These are phyloP conservation scores for Didymella pinodella DNA, from an alignment of 2,329 filamentous ascomycete species.

Conservation along the genomic window DNA sequence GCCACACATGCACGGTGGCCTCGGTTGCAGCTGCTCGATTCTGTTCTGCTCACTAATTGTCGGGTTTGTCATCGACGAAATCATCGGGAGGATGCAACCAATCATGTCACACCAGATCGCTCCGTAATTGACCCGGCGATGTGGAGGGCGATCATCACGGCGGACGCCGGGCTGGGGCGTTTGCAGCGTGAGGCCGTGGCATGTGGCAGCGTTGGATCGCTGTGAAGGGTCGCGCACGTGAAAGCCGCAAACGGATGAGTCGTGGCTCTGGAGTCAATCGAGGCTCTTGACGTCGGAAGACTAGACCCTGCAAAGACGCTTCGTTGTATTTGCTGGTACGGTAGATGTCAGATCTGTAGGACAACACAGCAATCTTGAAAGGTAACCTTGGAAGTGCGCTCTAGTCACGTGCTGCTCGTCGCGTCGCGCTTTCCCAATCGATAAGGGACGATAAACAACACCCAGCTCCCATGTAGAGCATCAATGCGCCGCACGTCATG, in stretches of 20 bases:
- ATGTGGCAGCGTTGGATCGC: neutral
- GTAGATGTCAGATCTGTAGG: neutral
- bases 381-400: neutral
- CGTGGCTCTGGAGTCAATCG: neutral
- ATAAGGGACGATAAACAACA: conserved; percentile 37
- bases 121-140: conserved; percentile 10
- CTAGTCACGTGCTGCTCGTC: conserved; percentile 9
- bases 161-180: conserved; percentile 12
- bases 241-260: conserved; percentile 5
- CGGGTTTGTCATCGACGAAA: conserved; percentile 16
- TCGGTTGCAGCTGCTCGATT: neutral
- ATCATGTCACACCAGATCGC: conserved; percentile 10
- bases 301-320: neutral
- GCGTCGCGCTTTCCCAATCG: conserved; percentile 28
- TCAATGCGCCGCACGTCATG: conserved; percentile 39
- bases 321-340: neutral
- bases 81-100: conserved; percentile 8
- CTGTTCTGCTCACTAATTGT: conserved; percentile 16
- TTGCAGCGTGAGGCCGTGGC: conserved; percentile 11
- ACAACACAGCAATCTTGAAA: no score
- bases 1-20: neutral
- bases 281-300: neutral
- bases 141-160: conserved; percentile 13
- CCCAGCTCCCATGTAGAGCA: conserved; percentile 39
- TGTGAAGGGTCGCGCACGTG: conserved; percentile 11